These are phyloP conservation scores for Naganishia cerealis DNA, from an alignment of 1,284 basidiomycete genomes.

Conservation along the genomic window DNA sequence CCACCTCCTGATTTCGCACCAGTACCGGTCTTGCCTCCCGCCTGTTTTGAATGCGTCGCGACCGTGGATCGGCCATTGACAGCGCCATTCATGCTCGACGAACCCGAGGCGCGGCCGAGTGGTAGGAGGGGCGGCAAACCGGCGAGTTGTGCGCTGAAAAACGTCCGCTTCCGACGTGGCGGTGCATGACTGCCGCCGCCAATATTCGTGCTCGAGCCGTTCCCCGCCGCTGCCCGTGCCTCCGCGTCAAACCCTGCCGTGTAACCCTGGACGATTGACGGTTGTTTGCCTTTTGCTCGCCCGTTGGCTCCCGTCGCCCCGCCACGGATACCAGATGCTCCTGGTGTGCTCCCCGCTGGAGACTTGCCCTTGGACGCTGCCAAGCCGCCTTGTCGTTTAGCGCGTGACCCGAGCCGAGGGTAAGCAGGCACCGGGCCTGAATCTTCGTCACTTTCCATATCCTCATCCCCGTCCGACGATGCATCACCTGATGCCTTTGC, in stretches of 20 bases:
- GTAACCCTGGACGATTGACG: slow-evolving; percentile 29
- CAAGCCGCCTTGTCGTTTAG: slow-evolving; percentile 21
- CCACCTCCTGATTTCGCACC: slow-evolving; percentile 9
- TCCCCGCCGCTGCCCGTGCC: slow-evolving; percentile 16
- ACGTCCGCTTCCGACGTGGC: slow-evolving; percentile 27
- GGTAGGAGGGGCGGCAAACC: slow-evolving; percentile 26
- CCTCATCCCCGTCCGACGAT: slow-evolving; percentile 31
- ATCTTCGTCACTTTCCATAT: slow-evolving; percentile 30
- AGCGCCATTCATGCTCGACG: background rate
- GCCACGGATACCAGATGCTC: background rate
- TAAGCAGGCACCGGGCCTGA: slow-evolving; percentile 9
- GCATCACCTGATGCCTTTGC: slow-evolving; percentile 28
- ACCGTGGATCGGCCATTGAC: slow-evolving; percentile 14
- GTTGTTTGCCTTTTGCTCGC: slow-evolving; percentile 19
- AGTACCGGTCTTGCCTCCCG: slow-evolving; percentile 11
- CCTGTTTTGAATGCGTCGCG: slow-evolving; percentile 1
- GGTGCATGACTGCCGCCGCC: background rate
- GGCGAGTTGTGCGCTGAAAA: slow-evolving; percentile 20
- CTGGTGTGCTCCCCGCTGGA: background rate
- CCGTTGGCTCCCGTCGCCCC: slow-evolving; percentile 11
- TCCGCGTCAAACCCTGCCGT: slow-evolving; percentile 20
- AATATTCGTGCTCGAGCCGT: background rate
- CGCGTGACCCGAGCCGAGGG: slow-evolving; percentile 17
- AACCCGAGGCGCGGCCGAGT: slow-evolving; percentile 2
- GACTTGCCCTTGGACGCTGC: slow-evolving; percentile 19